Base-by-base conservation (phyloP, 2,329 filamentous ascomycete genomes). In the Penicillium crustosum region DNA sequence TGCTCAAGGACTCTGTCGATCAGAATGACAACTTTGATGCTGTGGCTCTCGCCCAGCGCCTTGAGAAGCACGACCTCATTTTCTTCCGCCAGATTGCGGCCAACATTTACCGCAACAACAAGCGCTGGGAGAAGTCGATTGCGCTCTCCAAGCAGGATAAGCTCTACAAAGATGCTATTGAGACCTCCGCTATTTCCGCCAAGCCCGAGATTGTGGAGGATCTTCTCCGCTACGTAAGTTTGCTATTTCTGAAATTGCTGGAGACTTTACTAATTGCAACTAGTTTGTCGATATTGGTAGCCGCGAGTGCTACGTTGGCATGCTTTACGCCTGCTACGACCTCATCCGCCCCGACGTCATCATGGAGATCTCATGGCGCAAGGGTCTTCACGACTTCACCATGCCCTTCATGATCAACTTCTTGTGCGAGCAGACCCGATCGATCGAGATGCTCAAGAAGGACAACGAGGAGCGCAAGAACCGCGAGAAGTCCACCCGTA, bases 321-420 rank as follows among this genome's bases (percentile, higher is more conserved):
- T 99, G 93, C 85, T 99, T 49, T 99, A 99, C 73, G 89, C 95
- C 52, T 99, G 94, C 83, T 96, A 99, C 78, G 94, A 97, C 59
- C 89, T 99, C 61, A 93, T 99, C 67, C 91, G 91, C 19, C 89
- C 95, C 4, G 92, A 97, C 72, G 82, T 95, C 52, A 89, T 99
- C 58, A 86, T 99, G 76, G 94, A 99, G 80, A 85, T 99, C 57
- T 97, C 94, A 59, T 99, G 94, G 94, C 93, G 94, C 68, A 84
- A 96, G 73, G 91, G 92, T 59, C 88, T 99, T 39, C 87, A 88
- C 69, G 94, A 99, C 80, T 99, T 96, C 79, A 96, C 93, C 48
- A 99, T 99, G 95, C 94, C 94, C 19, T 99, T 96, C 83, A 95
- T 99, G 91, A 97, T 99, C 85, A 99, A 97, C 81, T 89, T 95